A percentile compares a stretch with the other conserved stretches of the same genome.
Evolutionary conservation across 805 yeast genomes (phyloP).

Genomic region (Candida multigemmis): DNA sequence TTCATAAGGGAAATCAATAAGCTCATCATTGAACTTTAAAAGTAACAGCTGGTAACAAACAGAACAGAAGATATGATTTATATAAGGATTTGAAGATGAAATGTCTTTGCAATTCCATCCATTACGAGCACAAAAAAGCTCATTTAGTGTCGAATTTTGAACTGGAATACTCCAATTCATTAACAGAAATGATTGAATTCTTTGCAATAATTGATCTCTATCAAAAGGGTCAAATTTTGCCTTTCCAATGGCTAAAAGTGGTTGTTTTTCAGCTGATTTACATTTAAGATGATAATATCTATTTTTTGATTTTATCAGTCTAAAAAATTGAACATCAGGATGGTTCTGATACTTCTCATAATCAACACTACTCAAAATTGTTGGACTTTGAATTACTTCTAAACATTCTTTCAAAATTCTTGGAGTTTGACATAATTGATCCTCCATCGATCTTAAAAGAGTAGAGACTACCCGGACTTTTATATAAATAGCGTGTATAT

Average conservation of each 20-base stretch:
- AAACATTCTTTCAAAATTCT: constrained; percentile 16
- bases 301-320: constrained; percentile 21
- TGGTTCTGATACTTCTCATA: constrained; percentile 10
- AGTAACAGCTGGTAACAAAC: constrained; percentile 20
- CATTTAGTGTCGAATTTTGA: constrained; percentile 22
- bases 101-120: constrained; percentile 45
- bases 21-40: constrained; percentile 16
- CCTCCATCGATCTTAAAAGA: too few species aligned
- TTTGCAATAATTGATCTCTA: constrained; percentile 19
- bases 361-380: too few species aligned
- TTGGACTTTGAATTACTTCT: constrained; percentile 9
- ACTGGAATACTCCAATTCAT: constrained; percentile 33
- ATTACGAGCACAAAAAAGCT: constrained; percentile 38
- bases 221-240: constrained; percentile 30
- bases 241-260: constrained; percentile 1
- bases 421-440: constrained; percentile 9
- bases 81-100: constrained; percentile 9
- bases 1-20: constrained; percentile 5
- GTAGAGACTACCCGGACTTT: too few species aligned
- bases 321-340: constrained; percentile 32
- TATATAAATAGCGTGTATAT: too few species aligned
- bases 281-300: constrained; percentile 30
- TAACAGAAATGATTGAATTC: constrained; percentile 36
- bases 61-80: constrained; percentile 25
- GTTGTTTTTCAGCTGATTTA: constrained; percentile 8